Evolutionary conservation across 495 filamentous ascomycete species (phyloP).

Genomic region (Bryoglossum gracile): DNA sequence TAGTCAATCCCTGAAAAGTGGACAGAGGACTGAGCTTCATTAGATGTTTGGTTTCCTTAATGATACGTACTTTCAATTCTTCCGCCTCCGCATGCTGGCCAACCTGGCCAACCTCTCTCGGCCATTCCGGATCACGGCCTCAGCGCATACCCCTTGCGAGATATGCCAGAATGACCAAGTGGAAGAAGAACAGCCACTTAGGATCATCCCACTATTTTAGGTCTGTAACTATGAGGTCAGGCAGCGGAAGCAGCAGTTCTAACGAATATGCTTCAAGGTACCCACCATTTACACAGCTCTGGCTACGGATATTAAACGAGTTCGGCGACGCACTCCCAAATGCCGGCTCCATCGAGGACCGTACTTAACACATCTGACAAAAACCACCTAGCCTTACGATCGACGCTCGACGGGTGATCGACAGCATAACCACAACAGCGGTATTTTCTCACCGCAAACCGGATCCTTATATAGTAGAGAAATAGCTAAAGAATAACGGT

Average conservation of each 20-base stretch:
- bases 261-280: conserved; percentile 3
- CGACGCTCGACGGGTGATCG: too few relatives aligned
- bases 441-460: too few relatives aligned
- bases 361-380: too few relatives aligned
- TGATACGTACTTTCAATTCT: conserved; percentile 9
- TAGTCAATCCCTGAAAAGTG: conserved; percentile 13
- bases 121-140: conserved; percentile 21
- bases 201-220: conserved; percentile 11
- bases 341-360: too few relatives aligned
- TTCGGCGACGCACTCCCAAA: conserved; percentile 6
- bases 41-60: conserved; percentile 8
- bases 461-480: too few relatives aligned
- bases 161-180: conserved; percentile 21
- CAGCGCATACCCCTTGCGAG: conserved; percentile 21
- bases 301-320: conserved; percentile 9
- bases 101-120: conserved; percentile 16
- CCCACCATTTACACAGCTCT: conserved; percentile 8
- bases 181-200: conserved; percentile 22
- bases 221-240: conserved; percentile 2
- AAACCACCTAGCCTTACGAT: too few relatives aligned
- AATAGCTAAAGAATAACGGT: too few relatives aligned
- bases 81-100: conserved; percentile 11
- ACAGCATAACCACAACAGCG: too few relatives aligned
- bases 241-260: not conserved
- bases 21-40: conserved; percentile 5